Evolutionary conservation across 1,284 basidiomycete species (phyloP).

Genomic region (Termitomyces sp.): DNA sequence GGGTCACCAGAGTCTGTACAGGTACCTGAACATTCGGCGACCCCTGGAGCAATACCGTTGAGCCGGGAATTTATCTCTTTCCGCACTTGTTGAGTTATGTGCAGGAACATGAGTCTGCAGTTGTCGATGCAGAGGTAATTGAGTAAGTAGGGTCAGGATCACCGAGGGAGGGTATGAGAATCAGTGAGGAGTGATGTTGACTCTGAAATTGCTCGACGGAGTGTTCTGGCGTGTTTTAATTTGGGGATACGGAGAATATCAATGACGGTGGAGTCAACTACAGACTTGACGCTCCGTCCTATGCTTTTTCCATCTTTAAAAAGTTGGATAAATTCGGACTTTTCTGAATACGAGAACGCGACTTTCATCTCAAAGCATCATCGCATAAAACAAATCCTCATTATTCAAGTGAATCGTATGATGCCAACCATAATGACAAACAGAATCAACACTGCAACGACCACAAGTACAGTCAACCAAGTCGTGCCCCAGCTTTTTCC

Average conservation of each 20-base stretch:
- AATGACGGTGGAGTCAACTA: not conserved
- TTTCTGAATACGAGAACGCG: too few species aligned
- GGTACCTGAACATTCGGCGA: slow-evolving; percentile 71
- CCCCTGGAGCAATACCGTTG: slow-evolving; percentile 69
- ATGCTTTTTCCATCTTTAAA: not conserved
- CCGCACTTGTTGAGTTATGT: slow-evolving; percentile 59
- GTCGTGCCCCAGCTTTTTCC: slow-evolving; percentile 69
- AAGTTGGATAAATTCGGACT: not conserved
- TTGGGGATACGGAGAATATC: not conserved
- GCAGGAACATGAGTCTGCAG: slow-evolving; percentile 60
- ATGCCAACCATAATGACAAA: slow-evolving; percentile 71
- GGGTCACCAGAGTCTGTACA: slow-evolving; percentile 66
- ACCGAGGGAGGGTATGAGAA: slow-evolving; percentile 66
- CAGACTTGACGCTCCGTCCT: not conserved
- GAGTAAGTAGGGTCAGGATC: slow-evolving; percentile 77
- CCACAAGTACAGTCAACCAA: slow-evolving; percentile 52
- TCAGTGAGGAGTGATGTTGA: slow-evolving; percentile 70
- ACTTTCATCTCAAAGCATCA: not conserved
- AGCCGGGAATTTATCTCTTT: slow-evolving; percentile 87
- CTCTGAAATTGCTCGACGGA: slow-evolving; percentile 74
- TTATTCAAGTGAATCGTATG: slow-evolving; percentile 45
- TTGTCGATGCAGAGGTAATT: slow-evolving; percentile 72
- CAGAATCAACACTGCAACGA: slow-evolving; percentile 33
- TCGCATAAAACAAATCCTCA: not conserved
- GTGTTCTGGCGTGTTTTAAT: slow-evolving; percentile 59